These are phyloP conservation scores for Escovopsis sp. DNA, from an alignment of 2,329 filamentous ascomycete genomes.

Conservation along the genomic window DNA sequence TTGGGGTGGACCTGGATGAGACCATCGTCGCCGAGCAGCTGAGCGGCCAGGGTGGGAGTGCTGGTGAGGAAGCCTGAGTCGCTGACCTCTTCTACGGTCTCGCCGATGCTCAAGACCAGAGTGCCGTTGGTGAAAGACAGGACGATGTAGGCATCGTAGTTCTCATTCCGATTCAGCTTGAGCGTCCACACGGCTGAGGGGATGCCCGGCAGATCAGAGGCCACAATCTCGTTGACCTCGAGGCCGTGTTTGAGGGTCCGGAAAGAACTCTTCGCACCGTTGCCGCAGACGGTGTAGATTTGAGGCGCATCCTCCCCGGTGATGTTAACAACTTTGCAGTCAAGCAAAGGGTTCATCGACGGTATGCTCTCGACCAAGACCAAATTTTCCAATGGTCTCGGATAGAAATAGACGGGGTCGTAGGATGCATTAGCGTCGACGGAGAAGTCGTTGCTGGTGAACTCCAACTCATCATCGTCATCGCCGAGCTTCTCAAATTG, in stretches of 20 bases:
- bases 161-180: conserved; percentile 65
- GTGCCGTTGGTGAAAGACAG: conserved; percentile 84
- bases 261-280: conserved; percentile 78
- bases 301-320: conserved; percentile 89
- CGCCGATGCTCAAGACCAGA: conserved; percentile 84
- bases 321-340: conserved; percentile 82
- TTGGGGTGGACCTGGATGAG: conserved; percentile 93
- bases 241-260: conserved; percentile 84
- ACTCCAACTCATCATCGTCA: conserved; percentile 81
- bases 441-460: conserved; percentile 68
- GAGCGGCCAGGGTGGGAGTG: conserved; percentile 79
- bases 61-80: conserved; percentile 85
- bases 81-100: conserved; percentile 89
- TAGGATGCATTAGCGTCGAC: conserved; percentile 59
- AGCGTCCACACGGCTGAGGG: conserved; percentile 92
- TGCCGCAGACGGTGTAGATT: conserved; percentile 85
- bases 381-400: conserved; percentile 65
- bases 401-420: conserved; percentile 71
- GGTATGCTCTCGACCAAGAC: conserved; percentile 73
- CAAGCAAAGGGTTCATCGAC: conserved; percentile 80
- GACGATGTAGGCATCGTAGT: conserved; percentile 91
- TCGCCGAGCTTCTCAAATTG: conserved; percentile 96
- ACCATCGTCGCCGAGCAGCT: conserved; percentile 85
- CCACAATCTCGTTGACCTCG: conserved; percentile 89
- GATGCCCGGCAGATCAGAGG: conserved; percentile 77